These are phyloP conservation scores for Nicotiana otophora DNA, from an alignment of 257 asterid genomes.

Conservation along the genomic window DNA sequence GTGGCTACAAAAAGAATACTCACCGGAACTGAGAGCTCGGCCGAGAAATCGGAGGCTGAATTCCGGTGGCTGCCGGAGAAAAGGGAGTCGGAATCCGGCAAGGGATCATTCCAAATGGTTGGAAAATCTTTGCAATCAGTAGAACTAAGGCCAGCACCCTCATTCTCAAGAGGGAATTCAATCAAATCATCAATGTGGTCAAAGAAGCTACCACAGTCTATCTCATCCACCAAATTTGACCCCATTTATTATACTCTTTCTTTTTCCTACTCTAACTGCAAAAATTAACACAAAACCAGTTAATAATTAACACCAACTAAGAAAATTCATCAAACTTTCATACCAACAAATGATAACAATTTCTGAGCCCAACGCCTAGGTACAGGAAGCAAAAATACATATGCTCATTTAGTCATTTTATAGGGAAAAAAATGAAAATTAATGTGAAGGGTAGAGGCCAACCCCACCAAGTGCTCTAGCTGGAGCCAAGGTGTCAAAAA, in stretches of 20 bases:
- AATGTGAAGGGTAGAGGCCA: conserved; percentile 1
- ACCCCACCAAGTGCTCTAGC: not conserved
- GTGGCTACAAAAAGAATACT: conserved; percentile 6
- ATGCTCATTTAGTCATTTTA: not conserved
- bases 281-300: conserved; percentile 2
- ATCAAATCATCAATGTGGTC: conserved; percentile 90
- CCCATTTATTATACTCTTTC: conserved; percentile 36
- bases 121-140: conserved; percentile 54
- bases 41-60: conserved; percentile 53
- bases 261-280: conserved; percentile 14
- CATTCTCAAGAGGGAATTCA: conserved; percentile 76
- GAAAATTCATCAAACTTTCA: not conserved
- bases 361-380: too few species aligned
- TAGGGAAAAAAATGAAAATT: not conserved
- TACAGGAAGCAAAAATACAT: not conserved
- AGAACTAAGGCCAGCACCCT: conserved; percentile 41
- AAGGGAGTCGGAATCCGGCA: conserved; percentile 50
- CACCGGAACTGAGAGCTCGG: conserved; percentile 90
- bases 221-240: conserved; percentile 58
- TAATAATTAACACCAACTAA: not conserved
- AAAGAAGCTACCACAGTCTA: conserved; percentile 75
- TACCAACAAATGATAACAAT: not conserved
- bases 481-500: conserved; percentile 2
- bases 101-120: conserved; percentile 58
- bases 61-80: conserved; percentile 36